Evolutionary conservation across 306 rosid species (phyloP).

Genomic region (Cicer bijugum): DNA sequence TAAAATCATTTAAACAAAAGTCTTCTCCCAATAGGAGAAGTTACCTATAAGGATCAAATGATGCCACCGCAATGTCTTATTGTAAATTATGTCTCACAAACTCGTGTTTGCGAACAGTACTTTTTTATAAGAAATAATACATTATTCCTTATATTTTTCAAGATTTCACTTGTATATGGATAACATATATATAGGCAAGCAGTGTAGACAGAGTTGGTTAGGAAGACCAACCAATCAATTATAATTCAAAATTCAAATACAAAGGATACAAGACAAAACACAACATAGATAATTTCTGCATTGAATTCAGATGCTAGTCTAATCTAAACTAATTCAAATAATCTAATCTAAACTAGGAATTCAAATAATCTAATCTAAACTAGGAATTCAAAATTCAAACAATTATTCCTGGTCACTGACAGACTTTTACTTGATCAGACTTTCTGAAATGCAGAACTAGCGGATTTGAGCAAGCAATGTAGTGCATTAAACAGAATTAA

Average conservation of each 20-base stretch:
- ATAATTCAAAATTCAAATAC: not conserved
- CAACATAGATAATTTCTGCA: not conserved
- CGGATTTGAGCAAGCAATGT: conserved; percentile 17
- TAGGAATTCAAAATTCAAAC: conserved; percentile 1
- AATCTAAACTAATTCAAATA: not conserved
- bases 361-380: not conserved
- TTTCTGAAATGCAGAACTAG: not conserved
- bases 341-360: not conserved
- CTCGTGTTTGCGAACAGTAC: not conserved
- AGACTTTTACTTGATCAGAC: not conserved
- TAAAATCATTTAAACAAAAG: not conserved
- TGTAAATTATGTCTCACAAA: not conserved
- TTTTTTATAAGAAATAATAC: not conserved
- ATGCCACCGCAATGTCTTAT: not conserved
- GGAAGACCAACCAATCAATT: not conserved
- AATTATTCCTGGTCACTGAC: not conserved
- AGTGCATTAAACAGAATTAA: conserved; percentile 1
- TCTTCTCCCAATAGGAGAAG: not conserved
- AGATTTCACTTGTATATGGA: not conserved
- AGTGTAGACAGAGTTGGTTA: not conserved
- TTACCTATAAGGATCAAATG: not conserved
- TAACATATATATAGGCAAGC: conserved; percentile 3
- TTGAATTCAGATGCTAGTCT: not conserved
- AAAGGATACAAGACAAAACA: not conserved
- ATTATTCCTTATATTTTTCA: not conserved